Base-by-base conservation (phyloP, 129 eudicot genomes). In the Arctium minus region DNA sequence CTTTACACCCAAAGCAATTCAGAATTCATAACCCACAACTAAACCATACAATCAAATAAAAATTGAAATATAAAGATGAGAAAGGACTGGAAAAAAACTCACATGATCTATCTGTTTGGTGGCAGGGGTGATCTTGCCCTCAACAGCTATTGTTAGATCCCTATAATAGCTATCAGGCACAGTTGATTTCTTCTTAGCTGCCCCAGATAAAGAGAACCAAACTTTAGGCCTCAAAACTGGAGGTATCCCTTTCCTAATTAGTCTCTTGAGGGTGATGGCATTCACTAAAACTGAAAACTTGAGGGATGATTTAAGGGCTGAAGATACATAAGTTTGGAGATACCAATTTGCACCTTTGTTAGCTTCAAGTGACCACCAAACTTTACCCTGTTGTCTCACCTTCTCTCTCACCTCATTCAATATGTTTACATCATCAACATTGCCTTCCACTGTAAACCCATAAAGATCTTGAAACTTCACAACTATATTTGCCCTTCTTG, bases 91-190 rank as follows among this genome's bases (percentile, higher is more conserved):
- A 78, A 40, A 62, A 22, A 36, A 22, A 81, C 97, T 88, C 77
- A 95, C 98, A 79, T 95, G 98, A 88, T 95, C 98, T 70, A 95
- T 95, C 87, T 95, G 98, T 75, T 88, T 91, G 6, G 98, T 92
- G 22, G 98, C 97, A 60, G 98, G 81, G 17, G 98, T 95, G 83
- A 87, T 89, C 82, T 85, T 91, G 35, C 92, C 97, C 53, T 86
- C 86, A 39, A 93, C 94, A 22, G 98, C 98, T n/a, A 18, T 29
- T 15, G 84, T 89, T 77, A 95, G 82, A 89, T 95, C 98, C 85
- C 82, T 74, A 83, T 95, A 95, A 87, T 95, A 95, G 76, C 94
- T 95, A 35, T 92, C 90, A 29, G 98, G 98, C 36, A 89, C 97
- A 1, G 98, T 95, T 1, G 98, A 95, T 82, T 91, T 95, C 92